Evolutionary conservation across 768 basidiomycete genomes (phyloP), one percentile per base, ranked within the genome.

Genomic region (Pleurotus citrinopileatus): DNA sequence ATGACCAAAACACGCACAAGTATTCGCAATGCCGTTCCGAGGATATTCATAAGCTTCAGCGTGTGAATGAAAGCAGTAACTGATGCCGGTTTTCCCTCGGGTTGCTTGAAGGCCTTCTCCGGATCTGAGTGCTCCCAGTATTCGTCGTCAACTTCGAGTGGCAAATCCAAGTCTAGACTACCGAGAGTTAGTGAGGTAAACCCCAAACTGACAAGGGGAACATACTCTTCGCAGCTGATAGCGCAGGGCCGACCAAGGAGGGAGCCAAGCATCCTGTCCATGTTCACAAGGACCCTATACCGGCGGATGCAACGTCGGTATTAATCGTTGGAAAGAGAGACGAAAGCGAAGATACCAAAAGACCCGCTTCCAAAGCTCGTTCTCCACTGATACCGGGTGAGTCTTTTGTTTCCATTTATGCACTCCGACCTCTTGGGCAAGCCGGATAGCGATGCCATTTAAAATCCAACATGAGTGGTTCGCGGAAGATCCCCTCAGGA

Each of bases 181-280:
- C 19, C 20, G 17, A 52, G 34, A 56, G 37, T 27, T 2, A 53
- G 40, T 32, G 56, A 36, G 29, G 23, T 28, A 15, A n/a, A 15
- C 13, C 42, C 48, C 43, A 40, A 54, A 47, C 37, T 6, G 12
- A 48, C 15, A 23, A n/a, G 12, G 27, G 20, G 22, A 37, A 74
- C 83, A 58, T 62, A 84, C 83, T 89, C 89, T 64, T 88, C 87
- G 58, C 90, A 88, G 53, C 86, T 83, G 3, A 91, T 72, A 2
- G 81, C 81, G 61, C 84, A 80, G 2, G 87, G 84, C n/a, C 90
- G 75, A 1, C 91, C 91, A 26, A 85, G 73, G 8, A 73, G 69
- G 0, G 76, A 67, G 45, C 81, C 79, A 19, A 74, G 58, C 19
- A 69, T 55, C 50, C 81, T 64, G 60, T 86, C 83, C 37, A 81